These are phyloP conservation scores for Eutrema salsugineum DNA, from an alignment of 441 rosid genomes.

Conservation along the genomic window DNA sequence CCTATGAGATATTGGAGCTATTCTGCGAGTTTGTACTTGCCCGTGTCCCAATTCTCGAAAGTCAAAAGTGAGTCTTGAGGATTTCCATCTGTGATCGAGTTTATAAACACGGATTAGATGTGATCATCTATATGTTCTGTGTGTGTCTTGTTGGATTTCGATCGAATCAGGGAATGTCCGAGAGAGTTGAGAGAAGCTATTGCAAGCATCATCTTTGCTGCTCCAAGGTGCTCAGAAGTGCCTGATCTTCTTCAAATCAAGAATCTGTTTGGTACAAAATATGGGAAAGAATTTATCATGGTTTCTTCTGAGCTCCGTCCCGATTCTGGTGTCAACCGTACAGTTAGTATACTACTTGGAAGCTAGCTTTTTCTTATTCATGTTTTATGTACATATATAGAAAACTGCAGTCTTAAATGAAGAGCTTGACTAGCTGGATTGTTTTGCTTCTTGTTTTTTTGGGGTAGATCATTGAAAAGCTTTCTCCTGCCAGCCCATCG, in stretches of 20 bases:
- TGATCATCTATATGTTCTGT: neutral
- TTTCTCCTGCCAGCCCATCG: slow-evolving; percentile 72
- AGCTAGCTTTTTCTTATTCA: neutral
- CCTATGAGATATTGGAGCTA: slow-evolving; percentile 78
- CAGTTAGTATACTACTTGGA: slow-evolving; percentile 50
- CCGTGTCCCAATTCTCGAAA: slow-evolving; percentile 78
- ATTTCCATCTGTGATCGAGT: neutral
- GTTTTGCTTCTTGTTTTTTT: slow-evolving; percentile 9
- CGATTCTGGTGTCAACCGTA: slow-evolving; percentile 88
- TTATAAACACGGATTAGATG: neutral
- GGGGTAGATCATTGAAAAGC: slow-evolving; percentile 77
- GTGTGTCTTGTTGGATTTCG: neutral
- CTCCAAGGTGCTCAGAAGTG: slow-evolving; percentile 94
- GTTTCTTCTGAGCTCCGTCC: slow-evolving; percentile 88
- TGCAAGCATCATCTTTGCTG: slow-evolving; percentile 87
- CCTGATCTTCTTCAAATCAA: slow-evolving; percentile 82
- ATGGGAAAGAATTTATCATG: slow-evolving; percentile 69
- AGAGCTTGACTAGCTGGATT: neutral
- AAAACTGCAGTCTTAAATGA: neutral
- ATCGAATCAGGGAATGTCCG: slow-evolving; percentile 78
- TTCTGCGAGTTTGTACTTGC: slow-evolving; percentile 91
- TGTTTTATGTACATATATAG: neutral
- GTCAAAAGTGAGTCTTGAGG: slow-evolving; percentile 52
- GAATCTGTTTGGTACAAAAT: slow-evolving; percentile 67
- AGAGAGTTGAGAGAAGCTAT: slow-evolving; percentile 84